Percentiles rank a stretch among this genome's conserved stretches.
phyloP scores from a whole-genome alignment of 768 basidiomycete species.

The Russula sp. region DNA sequence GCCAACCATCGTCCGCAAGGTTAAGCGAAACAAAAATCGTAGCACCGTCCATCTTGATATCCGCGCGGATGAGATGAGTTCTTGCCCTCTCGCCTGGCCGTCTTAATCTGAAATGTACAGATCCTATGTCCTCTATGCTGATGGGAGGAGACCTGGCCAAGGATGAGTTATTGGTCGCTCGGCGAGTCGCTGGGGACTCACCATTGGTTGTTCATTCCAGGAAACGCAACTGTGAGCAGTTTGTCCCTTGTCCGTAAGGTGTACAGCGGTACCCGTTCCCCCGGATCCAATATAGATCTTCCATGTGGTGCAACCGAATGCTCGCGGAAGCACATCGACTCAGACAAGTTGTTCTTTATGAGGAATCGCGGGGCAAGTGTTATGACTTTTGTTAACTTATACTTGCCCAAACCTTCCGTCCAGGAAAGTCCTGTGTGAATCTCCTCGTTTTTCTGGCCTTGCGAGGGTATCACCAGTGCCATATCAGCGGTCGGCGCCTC shows the following conservation, averaged over 20 bases:
- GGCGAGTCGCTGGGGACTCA: not conserved
- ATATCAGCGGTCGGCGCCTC: constrained; percentile 92
- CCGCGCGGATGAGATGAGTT: constrained; percentile 60
- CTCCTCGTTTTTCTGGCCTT: constrained; percentile 55
- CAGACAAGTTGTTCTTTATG: constrained; percentile 71
- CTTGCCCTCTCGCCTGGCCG: constrained; percentile 35
- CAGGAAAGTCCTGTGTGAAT: constrained; percentile 86
- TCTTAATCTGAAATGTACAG: constrained; percentile 65
- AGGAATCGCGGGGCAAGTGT: constrained; percentile 88
- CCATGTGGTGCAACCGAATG: constrained; percentile 66
- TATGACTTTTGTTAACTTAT: constrained; percentile 92
- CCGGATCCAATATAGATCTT: constrained; percentile 55
- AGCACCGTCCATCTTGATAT: constrained; percentile 78
- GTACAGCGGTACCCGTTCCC: constrained; percentile 62
- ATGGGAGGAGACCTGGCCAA: constrained; percentile 80
- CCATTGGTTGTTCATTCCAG: constrained; percentile 84
- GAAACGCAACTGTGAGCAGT: constrained; percentile 76
- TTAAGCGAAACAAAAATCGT: constrained; percentile 82
- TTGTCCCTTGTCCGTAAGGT: constrained; percentile 63
- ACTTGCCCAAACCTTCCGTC: constrained; percentile 93
- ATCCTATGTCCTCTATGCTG: constrained; percentile 87
- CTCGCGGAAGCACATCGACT: constrained; percentile 75
- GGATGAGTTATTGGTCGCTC: constrained; percentile 3
- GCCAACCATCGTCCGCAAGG: constrained; percentile 69
- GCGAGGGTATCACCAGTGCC: constrained; percentile 64